Percentiles rank a stretch among this genome's conserved stretches.
Evolutionary conservation across 139 green algal species (phyloP).

Genomic region (Picochlorum sp.): DNA sequence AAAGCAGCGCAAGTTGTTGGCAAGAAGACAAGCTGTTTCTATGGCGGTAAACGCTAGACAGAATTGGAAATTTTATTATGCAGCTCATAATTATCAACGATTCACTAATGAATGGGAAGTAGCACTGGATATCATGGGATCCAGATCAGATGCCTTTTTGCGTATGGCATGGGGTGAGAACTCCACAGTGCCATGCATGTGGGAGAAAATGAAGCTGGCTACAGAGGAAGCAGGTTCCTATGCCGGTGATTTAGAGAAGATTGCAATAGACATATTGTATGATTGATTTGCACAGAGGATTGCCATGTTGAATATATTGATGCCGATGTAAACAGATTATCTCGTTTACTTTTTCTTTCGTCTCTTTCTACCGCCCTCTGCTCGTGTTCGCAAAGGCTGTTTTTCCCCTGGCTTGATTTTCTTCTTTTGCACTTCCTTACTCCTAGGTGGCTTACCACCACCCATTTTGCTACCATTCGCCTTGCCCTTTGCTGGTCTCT

Average conservation of each 20-base stretch:
- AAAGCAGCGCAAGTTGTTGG: constrained; percentile 1
- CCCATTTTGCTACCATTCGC: too few relatives aligned
- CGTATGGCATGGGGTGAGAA: background rate
- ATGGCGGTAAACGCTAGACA: constrained; percentile 19
- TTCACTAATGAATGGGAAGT: constrained; percentile 26
- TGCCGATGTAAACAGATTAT: too few relatives aligned
- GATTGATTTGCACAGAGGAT: background rate
- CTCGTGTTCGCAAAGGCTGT: constrained; percentile 32
- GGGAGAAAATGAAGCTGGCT: background rate
- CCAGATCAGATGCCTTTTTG: constrained; percentile 9
- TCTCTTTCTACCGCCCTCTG: constrained; percentile 49
- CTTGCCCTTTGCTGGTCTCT: too few relatives aligned
- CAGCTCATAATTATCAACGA: constrained; percentile 34
- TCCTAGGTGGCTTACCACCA: background rate
- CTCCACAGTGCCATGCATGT: background rate
- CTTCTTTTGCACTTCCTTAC: background rate
- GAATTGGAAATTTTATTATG: constrained; percentile 30
- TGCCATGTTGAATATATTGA: too few relatives aligned
- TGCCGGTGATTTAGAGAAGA: background rate
- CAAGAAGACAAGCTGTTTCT: constrained; percentile 25
- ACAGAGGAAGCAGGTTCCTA: too few relatives aligned
- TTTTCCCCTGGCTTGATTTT: background rate
- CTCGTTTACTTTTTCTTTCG: constrained; percentile 12
- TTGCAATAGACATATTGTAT: background rate
- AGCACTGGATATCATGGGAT: constrained; percentile 9